Evolutionary conservation across 306 rosid genomes (phyloP).

Genomic region (Erythrophleum fordii): DNA sequence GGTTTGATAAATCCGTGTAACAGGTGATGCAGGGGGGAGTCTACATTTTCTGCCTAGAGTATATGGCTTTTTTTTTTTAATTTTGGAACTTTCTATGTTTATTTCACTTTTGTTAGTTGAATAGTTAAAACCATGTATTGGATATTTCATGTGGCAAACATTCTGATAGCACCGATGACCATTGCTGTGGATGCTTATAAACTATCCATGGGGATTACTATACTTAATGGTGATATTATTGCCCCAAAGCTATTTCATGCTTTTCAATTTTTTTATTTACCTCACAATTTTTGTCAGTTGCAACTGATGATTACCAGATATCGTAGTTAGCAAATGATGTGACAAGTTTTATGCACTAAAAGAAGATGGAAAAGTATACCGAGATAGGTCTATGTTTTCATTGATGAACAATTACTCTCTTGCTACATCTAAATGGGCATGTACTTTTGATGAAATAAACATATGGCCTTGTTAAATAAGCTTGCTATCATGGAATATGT

Average conservation of each 20-base stretch:
- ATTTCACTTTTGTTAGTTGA: background rate
- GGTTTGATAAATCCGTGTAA: background rate
- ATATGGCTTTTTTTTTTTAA: background rate
- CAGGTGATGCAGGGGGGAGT: background rate
- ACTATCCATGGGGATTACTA: background rate
- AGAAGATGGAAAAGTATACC: background rate
- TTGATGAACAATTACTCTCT: background rate
- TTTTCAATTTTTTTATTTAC: background rate
- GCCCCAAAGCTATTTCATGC: background rate
- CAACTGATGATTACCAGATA: background rate
- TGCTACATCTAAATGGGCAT: conserved; percentile 16
- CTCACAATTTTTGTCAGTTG: background rate
- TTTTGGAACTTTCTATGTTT: background rate
- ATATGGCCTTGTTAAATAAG: conserved; percentile 2
- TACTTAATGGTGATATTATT: background rate
- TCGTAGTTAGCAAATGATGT: background rate
- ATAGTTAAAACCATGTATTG: background rate
- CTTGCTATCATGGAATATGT: background rate
- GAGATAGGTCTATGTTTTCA: conserved; percentile 4
- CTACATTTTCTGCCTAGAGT: background rate
- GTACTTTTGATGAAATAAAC: conserved; percentile 11
- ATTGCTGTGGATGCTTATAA: background rate
- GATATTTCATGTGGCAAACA: background rate
- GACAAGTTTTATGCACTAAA: conserved; percentile 15
- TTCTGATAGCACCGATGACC: too few species aligned